Evolutionary conservation across 768 basidiomycete genomes (phyloP).

Genomic region (Phylloporus arenicola): DNA sequence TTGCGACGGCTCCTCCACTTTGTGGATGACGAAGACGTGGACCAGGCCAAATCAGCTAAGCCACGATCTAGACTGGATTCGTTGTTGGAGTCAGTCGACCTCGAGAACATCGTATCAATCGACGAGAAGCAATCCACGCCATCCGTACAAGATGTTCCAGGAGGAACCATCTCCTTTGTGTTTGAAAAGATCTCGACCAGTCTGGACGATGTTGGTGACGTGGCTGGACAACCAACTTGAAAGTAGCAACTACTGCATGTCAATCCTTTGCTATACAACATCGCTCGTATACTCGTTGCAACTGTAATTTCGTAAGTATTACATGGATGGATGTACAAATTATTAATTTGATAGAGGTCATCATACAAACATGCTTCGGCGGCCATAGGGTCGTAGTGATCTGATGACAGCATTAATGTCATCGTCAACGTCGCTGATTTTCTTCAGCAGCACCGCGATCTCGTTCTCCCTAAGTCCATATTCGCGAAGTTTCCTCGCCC

Average conservation of each 20-base stretch:
- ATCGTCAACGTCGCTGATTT: slow-evolving; percentile 19
- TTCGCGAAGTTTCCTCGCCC: slow-evolving; percentile 22
- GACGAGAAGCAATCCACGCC: slow-evolving; percentile 30
- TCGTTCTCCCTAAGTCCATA: slow-evolving; percentile 24
- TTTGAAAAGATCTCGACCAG: slow-evolving; percentile 55
- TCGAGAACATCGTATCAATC: slow-evolving; percentile 40
- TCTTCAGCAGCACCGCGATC: slow-evolving; percentile 14
- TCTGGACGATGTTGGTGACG: slow-evolving; percentile 4
- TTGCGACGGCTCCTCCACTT: slow-evolving; percentile 44
- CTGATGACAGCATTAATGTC: slow-evolving; percentile 13
- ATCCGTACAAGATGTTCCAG: slow-evolving; percentile 46
- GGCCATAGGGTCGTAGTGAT: slow-evolving; percentile 3
- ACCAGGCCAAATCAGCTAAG: slow-evolving; percentile 5
- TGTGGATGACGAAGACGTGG: slow-evolving; percentile 11
- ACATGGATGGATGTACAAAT: slow-evolving; percentile 6
- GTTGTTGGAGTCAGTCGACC: slow-evolving; percentile 42
- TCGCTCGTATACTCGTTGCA: background rate
- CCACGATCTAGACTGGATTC: slow-evolving; percentile 27
- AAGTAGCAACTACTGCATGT: background rate
- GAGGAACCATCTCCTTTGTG: slow-evolving; percentile 70
- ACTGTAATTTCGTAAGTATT: background rate
- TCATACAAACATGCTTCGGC: slow-evolving; percentile 5
- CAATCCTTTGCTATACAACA: background rate
- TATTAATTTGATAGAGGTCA: slow-evolving; percentile 7
- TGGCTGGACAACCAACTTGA: slow-evolving; percentile 1